Evolutionary conservation across 139 green algal genomes (phyloP).

Genomic region (Chlorella sp.): DNA sequence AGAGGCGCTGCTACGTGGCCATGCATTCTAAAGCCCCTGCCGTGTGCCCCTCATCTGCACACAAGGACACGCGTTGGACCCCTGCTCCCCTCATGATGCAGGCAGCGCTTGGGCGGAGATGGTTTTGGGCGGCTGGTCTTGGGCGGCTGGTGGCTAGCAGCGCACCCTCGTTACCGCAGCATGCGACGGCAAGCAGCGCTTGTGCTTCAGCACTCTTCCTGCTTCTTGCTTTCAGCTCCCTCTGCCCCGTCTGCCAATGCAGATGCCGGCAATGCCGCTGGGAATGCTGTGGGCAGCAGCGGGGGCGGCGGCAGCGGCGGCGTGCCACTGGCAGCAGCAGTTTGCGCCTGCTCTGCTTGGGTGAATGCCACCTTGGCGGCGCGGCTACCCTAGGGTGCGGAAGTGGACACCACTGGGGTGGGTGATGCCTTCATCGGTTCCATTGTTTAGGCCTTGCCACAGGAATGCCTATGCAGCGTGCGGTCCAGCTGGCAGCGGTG

Average conservation of each 20-base stretch:
- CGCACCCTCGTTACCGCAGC: no score
- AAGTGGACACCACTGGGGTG: constrained; percentile 93
- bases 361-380: not conserved
- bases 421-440: constrained; percentile 94
- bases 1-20: no score
- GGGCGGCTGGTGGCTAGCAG: no score
- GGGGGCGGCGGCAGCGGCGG: not conserved
- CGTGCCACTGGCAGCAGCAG: not conserved
- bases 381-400: constrained; percentile 40
- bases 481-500: constrained; percentile 68
- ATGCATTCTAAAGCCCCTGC: no score
- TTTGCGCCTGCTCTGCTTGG: not conserved
- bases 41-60: no score
- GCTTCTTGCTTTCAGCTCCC: no score
- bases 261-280: constrained; percentile 49
- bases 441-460: constrained; percentile 81
- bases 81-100: no score
- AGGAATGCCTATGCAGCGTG: constrained; percentile 48
- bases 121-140: no score
- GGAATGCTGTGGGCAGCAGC: constrained; percentile 44
- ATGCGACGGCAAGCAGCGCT: no score
- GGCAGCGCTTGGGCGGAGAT: no score
- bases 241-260: constrained; percentile 79
- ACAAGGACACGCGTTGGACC: no score
- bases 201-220: no score